Evolutionary conservation across 768 basidiomycete species (phyloP), one percentile per base, ranked within the genome.

Genomic region (Pleurotus sapidus): DNA sequence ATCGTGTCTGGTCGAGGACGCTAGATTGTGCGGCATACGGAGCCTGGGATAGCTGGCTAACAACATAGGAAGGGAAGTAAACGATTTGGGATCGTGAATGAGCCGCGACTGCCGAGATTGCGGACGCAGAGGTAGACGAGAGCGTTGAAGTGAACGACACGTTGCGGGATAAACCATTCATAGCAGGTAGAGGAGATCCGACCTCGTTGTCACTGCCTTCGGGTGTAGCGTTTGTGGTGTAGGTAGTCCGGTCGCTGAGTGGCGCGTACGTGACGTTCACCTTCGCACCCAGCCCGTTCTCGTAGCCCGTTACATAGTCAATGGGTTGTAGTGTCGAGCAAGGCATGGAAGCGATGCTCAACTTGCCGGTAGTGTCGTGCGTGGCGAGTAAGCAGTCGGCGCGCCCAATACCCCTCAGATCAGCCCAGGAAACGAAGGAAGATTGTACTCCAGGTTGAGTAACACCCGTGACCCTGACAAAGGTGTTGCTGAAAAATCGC

Each of bases 31-130:
- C 18, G 5, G 38, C 38, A 25, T 53, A 42, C 2, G 51, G 51
- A 23, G 39, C 18, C 20, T 53, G 51, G 4, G 39, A 34, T 6
- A 53, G 51, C 11, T 42, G 30, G 15, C 40, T 42, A 14, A 53
- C 51, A 37, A 53, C 51, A 14, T 53, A 53, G 14, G 51, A 53
- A 9, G 51, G 51, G 37, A 53, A 53, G 38, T 53, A 53, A 23
- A 53, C 51, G 14, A 53, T 38, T 8, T 53, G 51, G 15, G 51
- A 39, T 6, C 51, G 51, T 23, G 51, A 39, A 17, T 53, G 51
- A 15, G 51, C 51, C 2, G 11, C 14, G 17, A 39, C 51, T 53
- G 15, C n/a, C 4, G 51, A 39, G 3, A 23, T 20, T 20, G 51
- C 12, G 20, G 51, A 40, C 2, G 51, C 51, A 9, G 51, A 34